Evolutionary conservation across 805 yeast species (phyloP), one percentile per base, ranked within the genome.

Genomic region (Myxozyma nipponensis): DNA sequence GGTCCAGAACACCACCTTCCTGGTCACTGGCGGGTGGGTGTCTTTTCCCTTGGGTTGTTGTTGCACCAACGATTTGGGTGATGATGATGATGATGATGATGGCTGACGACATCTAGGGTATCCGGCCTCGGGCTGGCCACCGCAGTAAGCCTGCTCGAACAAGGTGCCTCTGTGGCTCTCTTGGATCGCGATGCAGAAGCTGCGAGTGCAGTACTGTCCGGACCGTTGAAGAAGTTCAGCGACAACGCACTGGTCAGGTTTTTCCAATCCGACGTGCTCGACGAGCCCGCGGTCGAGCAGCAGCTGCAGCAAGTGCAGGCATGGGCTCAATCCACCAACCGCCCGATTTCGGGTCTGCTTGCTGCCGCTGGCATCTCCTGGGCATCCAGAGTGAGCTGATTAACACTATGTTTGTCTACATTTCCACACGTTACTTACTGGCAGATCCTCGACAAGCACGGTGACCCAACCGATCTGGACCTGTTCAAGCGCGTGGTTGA

Each of bases 91-190:
- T n/a, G n/a, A n/a, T n/a, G n/a, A n/a, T 23, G n/a, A n/a, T n/a
- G n/a, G n/a, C n/a, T n/a, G n/a, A n/a, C 34, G 28, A 3, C 42
- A 17, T n/a, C 6, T 17, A 52, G 56, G 17, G 50, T 36, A 24
- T 49, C 57, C 17, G 54, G 57, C 15, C 57, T 53, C 40, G 57
- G 57, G 3, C 48, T 42, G 13, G 54, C 49, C 22, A 25, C 57
- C 30, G 49, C 44, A n/a, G 35, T 22, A n/a, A 44, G 24, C 4
- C 47, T 52, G 21, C 37, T 39, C 37, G 10, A 5, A 5, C 18
- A 18, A n/a, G 56, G 52, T 34, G 57, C 54, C 13, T 38, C 22
- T 22, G 57, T 49, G 21, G 57, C 57, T 18, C 13, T 53, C 15
- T 18, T 53, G 18, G 57, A 53, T 38, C 50, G 50, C 19, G 39